A percentile compares a stretch with the other conserved stretches of the same genome.
phyloP scores from a whole-genome alignment of 192 early-diverging fungal genomes.

The Coemansia sp. region DNA sequence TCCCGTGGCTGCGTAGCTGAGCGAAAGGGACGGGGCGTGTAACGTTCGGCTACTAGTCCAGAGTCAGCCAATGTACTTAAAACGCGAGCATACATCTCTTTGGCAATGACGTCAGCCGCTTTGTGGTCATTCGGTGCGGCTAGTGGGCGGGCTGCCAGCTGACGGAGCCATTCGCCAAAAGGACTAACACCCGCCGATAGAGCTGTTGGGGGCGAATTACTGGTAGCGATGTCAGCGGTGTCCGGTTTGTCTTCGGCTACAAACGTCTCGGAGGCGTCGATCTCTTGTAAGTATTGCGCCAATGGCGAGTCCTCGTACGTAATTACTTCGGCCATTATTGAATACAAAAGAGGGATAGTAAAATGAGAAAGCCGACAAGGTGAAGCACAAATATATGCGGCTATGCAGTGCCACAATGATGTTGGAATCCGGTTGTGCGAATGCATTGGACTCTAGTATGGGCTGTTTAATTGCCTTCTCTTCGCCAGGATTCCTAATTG shows the following conservation, averaged over 20 bases:
- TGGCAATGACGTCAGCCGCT: too few species aligned
- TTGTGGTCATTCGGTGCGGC: background rate
- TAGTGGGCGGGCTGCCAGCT: background rate
- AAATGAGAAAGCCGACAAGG: background rate
- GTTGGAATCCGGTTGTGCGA: background rate
- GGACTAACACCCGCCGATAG: background rate
- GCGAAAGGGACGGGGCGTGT: constrained; percentile 22
- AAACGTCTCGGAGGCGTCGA: constrained; percentile 17
- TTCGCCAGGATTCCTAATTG: background rate
- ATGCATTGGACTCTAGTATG: background rate
- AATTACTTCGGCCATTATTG: constrained; percentile 36
- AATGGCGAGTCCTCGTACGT: constrained; percentile 48
- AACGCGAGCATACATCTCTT: background rate
- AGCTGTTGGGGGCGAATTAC: too few species aligned
- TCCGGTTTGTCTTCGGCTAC: constrained; percentile 12
- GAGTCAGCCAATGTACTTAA: constrained; percentile 13
- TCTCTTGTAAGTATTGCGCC: constrained; percentile 37
- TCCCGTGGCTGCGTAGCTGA: background rate
- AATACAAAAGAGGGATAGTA: background rate
- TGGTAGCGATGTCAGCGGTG: background rate
- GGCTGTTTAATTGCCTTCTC: background rate
- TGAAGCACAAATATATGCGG: background rate
- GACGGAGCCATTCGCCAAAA: background rate
- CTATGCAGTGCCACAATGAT: background rate
- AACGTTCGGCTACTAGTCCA: constrained; percentile 28